phyloP scores from a whole-genome alignment of 2,329 filamentous ascomycete genomes.

The Colletotrichum nymphaeae region DNA sequence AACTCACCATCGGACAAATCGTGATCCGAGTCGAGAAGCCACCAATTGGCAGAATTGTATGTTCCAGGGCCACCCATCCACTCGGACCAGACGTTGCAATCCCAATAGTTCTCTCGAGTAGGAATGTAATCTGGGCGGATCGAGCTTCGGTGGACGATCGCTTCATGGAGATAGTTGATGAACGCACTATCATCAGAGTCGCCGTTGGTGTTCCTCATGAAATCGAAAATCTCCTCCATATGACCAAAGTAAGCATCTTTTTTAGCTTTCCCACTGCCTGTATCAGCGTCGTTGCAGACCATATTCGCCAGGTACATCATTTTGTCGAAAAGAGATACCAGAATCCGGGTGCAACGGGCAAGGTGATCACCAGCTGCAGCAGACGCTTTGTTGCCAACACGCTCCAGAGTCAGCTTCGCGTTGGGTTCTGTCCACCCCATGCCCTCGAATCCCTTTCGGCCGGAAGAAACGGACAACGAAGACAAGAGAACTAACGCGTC shows the following conservation, averaged over 20 bases:
- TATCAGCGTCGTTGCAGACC: neutral
- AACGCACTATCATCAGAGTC: neutral
- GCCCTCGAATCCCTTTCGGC: neutral
- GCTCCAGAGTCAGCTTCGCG: neutral
- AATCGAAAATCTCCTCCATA: constrained; percentile 22
- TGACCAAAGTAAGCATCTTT: constrained; percentile 25
- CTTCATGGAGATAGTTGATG: neutral
- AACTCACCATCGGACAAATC: constrained; percentile 1
- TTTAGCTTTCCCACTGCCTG: constrained; percentile 6
- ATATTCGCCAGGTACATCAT: constrained; percentile 35
- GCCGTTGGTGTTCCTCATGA: neutral
- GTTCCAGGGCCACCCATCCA: constrained; percentile 1
- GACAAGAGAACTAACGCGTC: constrained; percentile 15
- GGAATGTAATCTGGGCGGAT: neutral
- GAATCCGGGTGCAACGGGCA: constrained; percentile 4
- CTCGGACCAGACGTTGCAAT: constrained; percentile 1
- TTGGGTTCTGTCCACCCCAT: neutral
- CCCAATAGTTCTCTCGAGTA: neutral
- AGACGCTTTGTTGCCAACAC: neutral
- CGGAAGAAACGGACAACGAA: neutral
- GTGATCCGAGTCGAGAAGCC: neutral
- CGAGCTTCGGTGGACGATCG: constrained; percentile 5
- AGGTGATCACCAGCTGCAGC: neutral
- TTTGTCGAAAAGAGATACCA: constrained; percentile 38
- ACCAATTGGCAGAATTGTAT: constrained; percentile 15